A percentile compares a stretch with the other conserved stretches of the same genome.
phyloP scores from a whole-genome alignment of 495 filamentous ascomycete genomes.

The Tuber calosporum region DNA sequence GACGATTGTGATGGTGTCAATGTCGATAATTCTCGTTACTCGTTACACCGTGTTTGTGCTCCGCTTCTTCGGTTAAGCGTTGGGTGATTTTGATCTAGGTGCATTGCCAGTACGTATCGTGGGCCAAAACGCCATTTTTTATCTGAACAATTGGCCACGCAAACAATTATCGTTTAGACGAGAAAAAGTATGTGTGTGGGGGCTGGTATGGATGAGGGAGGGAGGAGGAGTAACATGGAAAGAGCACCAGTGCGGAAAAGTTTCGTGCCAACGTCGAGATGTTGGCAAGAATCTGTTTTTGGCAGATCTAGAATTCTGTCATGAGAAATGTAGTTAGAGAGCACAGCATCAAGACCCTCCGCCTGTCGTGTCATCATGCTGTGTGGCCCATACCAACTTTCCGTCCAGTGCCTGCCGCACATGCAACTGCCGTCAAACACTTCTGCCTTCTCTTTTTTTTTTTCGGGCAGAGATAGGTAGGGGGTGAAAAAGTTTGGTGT shows the following conservation, averaged over 20 bases:
- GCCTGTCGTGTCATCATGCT: conserved; percentile 36
- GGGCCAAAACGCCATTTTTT: conserved; percentile 8
- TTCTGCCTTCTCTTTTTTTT: conserved; percentile 24
- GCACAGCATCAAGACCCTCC: conserved; percentile 11
- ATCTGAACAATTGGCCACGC: conserved; percentile 24
- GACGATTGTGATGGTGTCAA: background rate
- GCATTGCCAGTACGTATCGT: conserved; percentile 28
- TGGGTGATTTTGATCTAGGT: conserved; percentile 17
- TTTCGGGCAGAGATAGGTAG: background rate
- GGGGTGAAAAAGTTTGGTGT: conserved; percentile 1
- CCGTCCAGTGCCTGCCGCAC: conserved; percentile 15
- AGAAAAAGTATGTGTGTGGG: conserved; percentile 1
- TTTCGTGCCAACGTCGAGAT: conserved; percentile 14
- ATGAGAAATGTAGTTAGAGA: conserved; percentile 20
- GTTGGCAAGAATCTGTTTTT: conserved; percentile 20
- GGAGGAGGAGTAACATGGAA: background rate
- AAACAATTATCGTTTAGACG: conserved; percentile 30
- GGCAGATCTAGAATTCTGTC: background rate
- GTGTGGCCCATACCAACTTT: conserved; percentile 20
- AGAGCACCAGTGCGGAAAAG: background rate
- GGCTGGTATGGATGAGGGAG: background rate
- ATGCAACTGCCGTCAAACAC: conserved; percentile 26
- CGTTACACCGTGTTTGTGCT: background rate
- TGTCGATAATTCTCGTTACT: background rate
- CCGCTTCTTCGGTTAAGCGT: background rate